Base-by-base conservation (phyloP, 352 stramenopile genomes). In the Globisporangium emineosum region DNA sequence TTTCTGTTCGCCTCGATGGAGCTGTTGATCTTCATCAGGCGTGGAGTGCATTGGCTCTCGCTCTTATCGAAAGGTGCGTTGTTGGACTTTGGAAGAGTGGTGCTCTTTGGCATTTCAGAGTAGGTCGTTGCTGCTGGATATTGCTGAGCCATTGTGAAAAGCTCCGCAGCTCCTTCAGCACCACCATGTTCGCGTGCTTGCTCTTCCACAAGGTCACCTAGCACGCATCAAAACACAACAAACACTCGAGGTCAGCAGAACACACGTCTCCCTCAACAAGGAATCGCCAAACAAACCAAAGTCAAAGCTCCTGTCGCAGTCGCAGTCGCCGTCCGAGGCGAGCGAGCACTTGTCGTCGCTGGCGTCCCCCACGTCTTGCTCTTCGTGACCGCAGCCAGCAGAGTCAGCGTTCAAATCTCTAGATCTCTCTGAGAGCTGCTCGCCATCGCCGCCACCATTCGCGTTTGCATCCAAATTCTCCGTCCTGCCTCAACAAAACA, bases 301-400 rank as follows among this genome's bases (percentile, higher is more conserved):
- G 54, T 84, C 72, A 52, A 86, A 86, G 56, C 78, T 86, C 40
- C 21, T 66, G n/a, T n/a, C n/a, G n/a, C n/a, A n/a, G 40, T 62
- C 60, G 12, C 37, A n/a, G 15, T 15, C 37, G 13, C 37, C 15
- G 15, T 45, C 37, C 37, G 15, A 45, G 8, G 1, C 37, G 15
- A 45, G 15, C 37, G 15, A 45, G 1, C 6, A 5, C 37, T n/a
- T 45, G 37, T 55, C 32, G 19, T 55, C n/a, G n/a, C n/a, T n/a
- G n/a, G n/a, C 54, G 5, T 25, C 21, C 1, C 15, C 27, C 3
- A 69, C 47, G 10, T 58, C 30, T 1, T 50, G 12, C 19, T 56
- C 47, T 17, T 62, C 59, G 6, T 43, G 19, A 25, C 5, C n/a
- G n/a, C 19, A 43, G 21, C 21, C 13, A 29, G 2, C 13, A 3